Conservation (phyloP, 176 grass and related monocot species). For the Cocos nucifera region DNA sequence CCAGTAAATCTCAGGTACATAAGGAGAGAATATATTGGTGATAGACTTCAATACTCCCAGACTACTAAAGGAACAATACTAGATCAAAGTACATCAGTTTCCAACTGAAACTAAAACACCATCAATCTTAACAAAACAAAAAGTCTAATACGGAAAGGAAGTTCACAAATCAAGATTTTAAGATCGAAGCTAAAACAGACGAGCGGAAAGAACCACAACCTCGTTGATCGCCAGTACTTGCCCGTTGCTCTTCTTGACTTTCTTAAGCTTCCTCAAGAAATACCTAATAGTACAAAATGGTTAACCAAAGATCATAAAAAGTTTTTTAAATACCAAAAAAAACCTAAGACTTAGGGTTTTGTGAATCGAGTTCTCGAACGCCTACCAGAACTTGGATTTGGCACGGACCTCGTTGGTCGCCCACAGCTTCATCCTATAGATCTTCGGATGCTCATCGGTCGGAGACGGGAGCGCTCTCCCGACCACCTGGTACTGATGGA, state of each 20-base stretch:
- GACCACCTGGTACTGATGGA: slow-evolving; percentile 91
- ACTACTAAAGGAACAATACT: no score
- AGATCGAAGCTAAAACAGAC: background rate
- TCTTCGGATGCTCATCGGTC: slow-evolving; percentile 72
- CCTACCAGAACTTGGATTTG: slow-evolving; percentile 80
- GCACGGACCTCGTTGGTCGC: slow-evolving; percentile 76
- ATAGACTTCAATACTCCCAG: no score
- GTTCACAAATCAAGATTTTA: no score
- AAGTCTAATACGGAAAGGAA: no score
- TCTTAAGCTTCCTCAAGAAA: slow-evolving; percentile 83
- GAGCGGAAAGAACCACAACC: slow-evolving; percentile 12
- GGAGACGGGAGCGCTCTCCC: slow-evolving; percentile 56
- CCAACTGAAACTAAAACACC: no score
- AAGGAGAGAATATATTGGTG: no score
- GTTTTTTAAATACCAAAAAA: no score
- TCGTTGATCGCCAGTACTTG: slow-evolving; percentile 75
- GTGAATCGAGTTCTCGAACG: no score
- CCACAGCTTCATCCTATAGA: slow-evolving; percentile 90
- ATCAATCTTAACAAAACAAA: no score
- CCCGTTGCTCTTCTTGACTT: slow-evolving; percentile 88
- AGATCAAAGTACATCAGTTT: no score
- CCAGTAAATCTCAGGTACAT: no score
- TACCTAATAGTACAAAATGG: slow-evolving; percentile 28
- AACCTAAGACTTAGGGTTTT: no score
- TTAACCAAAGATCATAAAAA: background rate